Conservation (phyloP, 2,329 filamentous ascomycete species). For the Ophiostoma montium region DNA sequence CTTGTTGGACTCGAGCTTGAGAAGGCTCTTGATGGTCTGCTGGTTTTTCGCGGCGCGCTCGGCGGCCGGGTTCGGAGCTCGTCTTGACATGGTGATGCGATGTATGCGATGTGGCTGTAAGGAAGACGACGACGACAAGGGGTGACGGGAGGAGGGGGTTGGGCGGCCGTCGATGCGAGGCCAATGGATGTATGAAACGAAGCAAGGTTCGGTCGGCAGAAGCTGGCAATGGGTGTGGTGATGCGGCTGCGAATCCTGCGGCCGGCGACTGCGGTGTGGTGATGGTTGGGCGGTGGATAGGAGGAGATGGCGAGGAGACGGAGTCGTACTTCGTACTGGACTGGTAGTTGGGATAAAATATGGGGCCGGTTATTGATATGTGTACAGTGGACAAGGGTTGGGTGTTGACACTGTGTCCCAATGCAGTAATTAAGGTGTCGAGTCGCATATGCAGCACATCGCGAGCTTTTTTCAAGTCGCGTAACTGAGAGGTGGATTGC, state of each 20-base stretch:
- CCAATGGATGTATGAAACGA: not conserved
- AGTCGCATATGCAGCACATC: no score
- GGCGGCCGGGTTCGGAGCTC: conserved; percentile 61
- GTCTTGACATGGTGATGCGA: conserved; percentile 63
- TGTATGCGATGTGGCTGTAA: not conserved
- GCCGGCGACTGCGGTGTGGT: not conserved
- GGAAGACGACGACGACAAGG: not conserved
- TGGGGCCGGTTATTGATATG: not conserved
- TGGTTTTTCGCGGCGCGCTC: conserved; percentile 89
- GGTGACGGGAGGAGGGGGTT: not conserved
- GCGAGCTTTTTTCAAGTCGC: no score
- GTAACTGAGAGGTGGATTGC: no score
- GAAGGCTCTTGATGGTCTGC: conserved; percentile 80
- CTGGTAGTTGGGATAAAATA: not conserved
- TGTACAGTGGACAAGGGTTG: not conserved
- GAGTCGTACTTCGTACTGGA: not conserved
- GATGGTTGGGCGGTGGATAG: not conserved
- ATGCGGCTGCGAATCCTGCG: not conserved
- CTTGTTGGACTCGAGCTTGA: conserved; percentile 94
- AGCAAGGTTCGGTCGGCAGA: not conserved
- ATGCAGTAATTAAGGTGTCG: no score
- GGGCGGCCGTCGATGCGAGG: not conserved
- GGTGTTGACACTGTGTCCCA: no score
- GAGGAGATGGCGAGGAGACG: not conserved
- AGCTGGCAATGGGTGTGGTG: not conserved